These are phyloP conservation scores for Ichthyophthirius multifiliis DNA, from an alignment of 169 alveolate species.

Conservation along the genomic window DNA sequence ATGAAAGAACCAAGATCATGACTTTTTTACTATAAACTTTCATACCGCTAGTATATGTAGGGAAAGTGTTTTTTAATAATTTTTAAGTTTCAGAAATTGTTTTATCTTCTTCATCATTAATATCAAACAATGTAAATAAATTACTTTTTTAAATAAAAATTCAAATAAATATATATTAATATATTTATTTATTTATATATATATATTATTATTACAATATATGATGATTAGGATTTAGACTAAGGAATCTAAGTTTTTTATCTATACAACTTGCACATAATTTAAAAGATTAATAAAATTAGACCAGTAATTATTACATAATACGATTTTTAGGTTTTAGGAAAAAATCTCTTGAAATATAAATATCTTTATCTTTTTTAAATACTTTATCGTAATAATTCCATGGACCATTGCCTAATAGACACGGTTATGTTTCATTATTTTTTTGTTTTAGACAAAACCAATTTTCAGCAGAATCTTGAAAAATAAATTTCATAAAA, in stretches of 20 bases:
- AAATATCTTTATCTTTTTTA: neutral
- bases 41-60: neutral
- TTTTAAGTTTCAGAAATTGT: neutral
- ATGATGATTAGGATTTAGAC: neutral
- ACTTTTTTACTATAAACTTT: conserved; percentile 2
- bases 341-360: neutral
- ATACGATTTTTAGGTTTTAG: neutral
- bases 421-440: neutral
- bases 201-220: neutral
- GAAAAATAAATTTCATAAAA: neutral
- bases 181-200: no score
- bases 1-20: neutral
- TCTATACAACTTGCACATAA: neutral
- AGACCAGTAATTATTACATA: neutral
- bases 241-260: neutral
- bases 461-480: conserved; percentile 12
- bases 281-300: neutral
- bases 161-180: neutral
- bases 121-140: neutral
- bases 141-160: neutral
- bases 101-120: neutral
- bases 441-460: neutral
- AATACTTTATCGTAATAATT: neutral
- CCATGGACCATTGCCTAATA: neutral
- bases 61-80: neutral